These are phyloP conservation scores for Hypoxylon crocopeplum DNA, from an alignment of 495 filamentous ascomycete genomes.

Conservation along the genomic window DNA sequence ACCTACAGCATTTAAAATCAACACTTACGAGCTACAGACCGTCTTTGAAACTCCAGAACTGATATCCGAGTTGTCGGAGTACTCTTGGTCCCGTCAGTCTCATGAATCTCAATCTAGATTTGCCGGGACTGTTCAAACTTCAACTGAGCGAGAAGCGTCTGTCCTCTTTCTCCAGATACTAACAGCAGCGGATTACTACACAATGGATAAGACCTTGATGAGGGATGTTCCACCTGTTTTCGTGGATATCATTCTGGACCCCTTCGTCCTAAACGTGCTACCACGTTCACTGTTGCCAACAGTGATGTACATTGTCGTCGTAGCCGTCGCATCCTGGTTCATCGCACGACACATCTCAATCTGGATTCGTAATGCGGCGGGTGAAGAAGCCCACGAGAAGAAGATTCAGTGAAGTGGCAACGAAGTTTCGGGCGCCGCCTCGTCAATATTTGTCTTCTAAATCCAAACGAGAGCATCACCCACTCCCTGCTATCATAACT, in stretches of 20 bases:
- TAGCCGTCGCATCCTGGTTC: conserved; percentile 61
- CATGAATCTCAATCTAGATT: conserved; percentile 12
- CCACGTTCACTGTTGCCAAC: conserved; percentile 75
- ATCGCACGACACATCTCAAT: conserved; percentile 45
- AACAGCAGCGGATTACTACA: conserved; percentile 84
- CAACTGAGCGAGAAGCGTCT: conserved; percentile 52
- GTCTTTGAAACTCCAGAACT: conserved; percentile 67
- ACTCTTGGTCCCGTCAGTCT: conserved; percentile 61
- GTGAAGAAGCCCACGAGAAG: conserved; percentile 29
- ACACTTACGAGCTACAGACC: conserved; percentile 63
- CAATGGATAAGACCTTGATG: conserved; percentile 77
- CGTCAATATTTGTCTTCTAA: conserved; percentile 33
- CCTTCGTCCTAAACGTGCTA: conserved; percentile 75
- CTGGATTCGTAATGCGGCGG: conserved; percentile 42
- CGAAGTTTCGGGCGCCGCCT: conserved; percentile 13
- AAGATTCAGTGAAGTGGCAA: conserved; percentile 46
- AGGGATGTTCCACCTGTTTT: conserved; percentile 71
- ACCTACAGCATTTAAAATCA: conserved; percentile 82
- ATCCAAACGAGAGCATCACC: conserved; percentile 35
- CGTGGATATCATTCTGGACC: conserved; percentile 91
- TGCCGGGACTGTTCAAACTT: background rate
- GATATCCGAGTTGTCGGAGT: conserved; percentile 67
- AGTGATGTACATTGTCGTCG: conserved; percentile 61
- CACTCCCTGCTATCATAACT: conserved; percentile 32
- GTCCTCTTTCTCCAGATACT: conserved; percentile 78